Base-by-base conservation (phyloP, 2,329 filamentous ascomycete species). In the Fusarium bulbicola region DNA sequence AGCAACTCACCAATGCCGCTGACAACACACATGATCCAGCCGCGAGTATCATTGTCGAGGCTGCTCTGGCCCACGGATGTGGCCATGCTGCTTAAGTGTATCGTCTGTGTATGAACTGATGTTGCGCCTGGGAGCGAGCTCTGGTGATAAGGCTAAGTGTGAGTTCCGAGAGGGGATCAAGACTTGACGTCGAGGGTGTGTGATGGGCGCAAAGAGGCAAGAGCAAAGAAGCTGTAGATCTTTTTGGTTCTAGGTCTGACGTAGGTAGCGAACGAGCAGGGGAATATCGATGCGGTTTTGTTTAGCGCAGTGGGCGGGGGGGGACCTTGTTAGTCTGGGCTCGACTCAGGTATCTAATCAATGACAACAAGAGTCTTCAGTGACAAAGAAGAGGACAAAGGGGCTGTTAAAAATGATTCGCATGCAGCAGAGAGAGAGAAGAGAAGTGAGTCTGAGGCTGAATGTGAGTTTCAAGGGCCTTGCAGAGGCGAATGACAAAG, bases 11-110 rank as follows among this genome's bases (percentile, higher is more conserved):
- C 90, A 71, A 90, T 83, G 61, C 95, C 91, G 79, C 95, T 97
- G 82, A 95, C 94, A 74, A 95, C 86, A 78, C 88, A 91, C 93
- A 98, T 94, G 76, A 98, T 92, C 95, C 95, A 98, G 78, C 96
- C 95, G 73, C 95, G 90, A 72, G 92, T 92, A 85, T 98, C 95
- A 85, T 95, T 96, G 80, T 91, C 88, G 73, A 92, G 79, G 40
- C 77, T 81, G 57, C 74, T 76, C 63, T 73, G 75, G 64, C 63
- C 73, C 75, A 80, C 63, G 60, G 81, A 80, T 84, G 86, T 87
- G 80, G 77, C 79, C 68, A 70, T 75, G 40, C 56, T 68, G 43
- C 53, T 47, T 36, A 61, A 21, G 39, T 52, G 26, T 68, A 43
- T 66, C 53, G 57, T 42, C 74, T 70, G 52, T 21, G 30, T 54